Percentiles rank a stretch among this genome's conserved stretches.
These are phyloP conservation scores for Diaporthe vaccinii DNA, from an alignment of 2,329 filamentous ascomycete species.

Conservation along the genomic window DNA sequence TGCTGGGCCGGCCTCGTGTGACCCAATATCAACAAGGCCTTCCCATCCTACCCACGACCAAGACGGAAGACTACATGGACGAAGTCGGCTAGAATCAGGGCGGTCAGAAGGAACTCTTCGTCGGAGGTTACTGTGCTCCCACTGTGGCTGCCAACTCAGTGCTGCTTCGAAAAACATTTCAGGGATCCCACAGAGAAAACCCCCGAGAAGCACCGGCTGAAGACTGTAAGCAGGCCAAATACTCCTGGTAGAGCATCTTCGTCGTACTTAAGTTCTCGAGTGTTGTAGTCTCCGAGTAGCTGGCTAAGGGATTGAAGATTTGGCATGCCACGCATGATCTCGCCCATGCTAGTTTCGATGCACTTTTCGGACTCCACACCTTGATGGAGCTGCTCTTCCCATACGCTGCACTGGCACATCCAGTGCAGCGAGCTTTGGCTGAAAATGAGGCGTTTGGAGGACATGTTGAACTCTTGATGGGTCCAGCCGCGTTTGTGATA, in stretches of 20 bases:
- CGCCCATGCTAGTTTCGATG: not conserved
- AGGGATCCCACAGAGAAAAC: not conserved
- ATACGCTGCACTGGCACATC: slow-evolving; percentile 3
- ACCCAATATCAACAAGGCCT: not conserved
- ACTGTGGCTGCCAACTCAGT: not conserved
- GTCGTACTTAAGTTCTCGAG: not conserved
- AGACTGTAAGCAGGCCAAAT: not conserved
- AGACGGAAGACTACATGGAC: not conserved
- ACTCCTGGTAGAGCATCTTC: not conserved
- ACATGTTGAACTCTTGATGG: slow-evolving; percentile 1
- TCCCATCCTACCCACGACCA: slow-evolving; percentile 4
- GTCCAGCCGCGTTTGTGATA: slow-evolving; percentile 6
- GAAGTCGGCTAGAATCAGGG: not conserved
- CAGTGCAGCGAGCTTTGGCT: not conserved
- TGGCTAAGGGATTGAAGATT: not conserved
- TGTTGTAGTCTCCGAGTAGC: not conserved
- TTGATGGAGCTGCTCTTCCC: not conserved
- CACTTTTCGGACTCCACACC: not conserved
- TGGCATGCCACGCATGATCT: not conserved
- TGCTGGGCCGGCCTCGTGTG: not conserved
- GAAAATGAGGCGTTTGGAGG: not conserved
- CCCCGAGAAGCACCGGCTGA: not conserved
- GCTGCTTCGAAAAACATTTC: slow-evolving; percentile 21
- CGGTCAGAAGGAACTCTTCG: not conserved
- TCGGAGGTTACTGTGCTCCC: not conserved